These are phyloP conservation scores for Rutstroemia sp. DNA, from an alignment of 2,329 filamentous ascomycete species.

Conservation along the genomic window DNA sequence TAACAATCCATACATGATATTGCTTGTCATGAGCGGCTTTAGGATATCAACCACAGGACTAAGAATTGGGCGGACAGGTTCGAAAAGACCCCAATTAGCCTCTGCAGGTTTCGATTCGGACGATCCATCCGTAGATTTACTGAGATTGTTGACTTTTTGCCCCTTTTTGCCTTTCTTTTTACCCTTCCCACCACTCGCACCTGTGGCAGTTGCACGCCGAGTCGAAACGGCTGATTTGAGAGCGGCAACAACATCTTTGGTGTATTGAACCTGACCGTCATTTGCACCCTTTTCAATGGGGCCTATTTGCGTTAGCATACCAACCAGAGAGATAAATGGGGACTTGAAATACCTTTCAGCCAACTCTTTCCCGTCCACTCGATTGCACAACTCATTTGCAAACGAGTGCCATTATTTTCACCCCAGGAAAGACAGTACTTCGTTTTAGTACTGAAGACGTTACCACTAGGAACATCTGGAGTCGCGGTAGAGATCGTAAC, in stretches of 20 bases:
- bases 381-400: conserved; percentile 82
- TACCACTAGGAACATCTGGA: conserved; percentile 91
- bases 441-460: conserved; percentile 85
- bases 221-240: conserved; percentile 67
- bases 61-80: conserved; percentile 64
- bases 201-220: conserved; percentile 44
- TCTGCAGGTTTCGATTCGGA: conserved; percentile 29
- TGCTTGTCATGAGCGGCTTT: conserved; percentile 64
- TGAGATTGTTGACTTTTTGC: conserved; percentile 38
- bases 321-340: not conserved
- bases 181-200: conserved; percentile 43
- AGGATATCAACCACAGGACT: conserved; percentile 65
- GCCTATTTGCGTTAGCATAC: conserved; percentile 41
- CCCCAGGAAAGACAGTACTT: conserved; percentile 94
- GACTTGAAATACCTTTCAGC: conserved; percentile 66
- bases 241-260: conserved; percentile 68
- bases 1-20: conserved; percentile 69
- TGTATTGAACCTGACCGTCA: conserved; percentile 79
- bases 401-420: conserved; percentile 72
- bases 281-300: conserved; percentile 94
- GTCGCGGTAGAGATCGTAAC: conserved; percentile 81
- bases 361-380: conserved; percentile 99
- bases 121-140: conserved; percentile 32
- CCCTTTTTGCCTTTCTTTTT: conserved; percentile 42
- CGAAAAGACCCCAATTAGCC: conserved; percentile 69